Conservation (phyloP, 1,284 basidiomycete species). For the Boletellus deceptivus region DNA sequence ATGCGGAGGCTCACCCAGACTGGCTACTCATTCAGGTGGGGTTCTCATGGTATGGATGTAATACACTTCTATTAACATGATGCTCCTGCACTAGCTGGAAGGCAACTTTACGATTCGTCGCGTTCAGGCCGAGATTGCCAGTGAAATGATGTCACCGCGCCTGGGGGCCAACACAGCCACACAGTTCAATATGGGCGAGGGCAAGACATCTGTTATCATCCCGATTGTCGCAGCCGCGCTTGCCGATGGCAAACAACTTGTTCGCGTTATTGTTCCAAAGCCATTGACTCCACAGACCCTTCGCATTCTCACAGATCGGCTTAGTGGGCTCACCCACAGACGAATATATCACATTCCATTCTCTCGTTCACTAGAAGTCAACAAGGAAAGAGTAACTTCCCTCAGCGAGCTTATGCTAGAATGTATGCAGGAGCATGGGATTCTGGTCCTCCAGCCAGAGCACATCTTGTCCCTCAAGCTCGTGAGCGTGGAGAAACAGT, state of each 20-base stretch:
- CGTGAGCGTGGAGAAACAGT: not conserved
- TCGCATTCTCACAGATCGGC: not conserved
- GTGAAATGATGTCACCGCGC: not conserved
- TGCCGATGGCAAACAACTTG: not conserved
- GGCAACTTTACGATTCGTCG: not conserved
- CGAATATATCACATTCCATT: not conserved
- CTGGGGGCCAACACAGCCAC: not conserved
- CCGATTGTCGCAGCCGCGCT: not conserved
- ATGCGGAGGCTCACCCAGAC: slow-evolving; percentile 28
- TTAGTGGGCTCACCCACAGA: not conserved
- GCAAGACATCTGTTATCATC: not conserved
- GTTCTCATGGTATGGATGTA: not conserved
- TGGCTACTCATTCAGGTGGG: slow-evolving; percentile 47
- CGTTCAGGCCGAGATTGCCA: not conserved
- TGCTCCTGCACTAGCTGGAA: not conserved
- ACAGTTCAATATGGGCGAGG: not conserved
- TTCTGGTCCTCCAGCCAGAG: not conserved
- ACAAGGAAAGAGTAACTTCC: not conserved
- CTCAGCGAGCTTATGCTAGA: not conserved
- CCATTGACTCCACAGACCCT: not conserved
- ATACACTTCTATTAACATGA: not conserved
- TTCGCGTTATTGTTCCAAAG: not conserved
- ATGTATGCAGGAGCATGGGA: not conserved
- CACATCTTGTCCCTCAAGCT: not conserved
- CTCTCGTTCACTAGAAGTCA: not conserved